These are phyloP conservation scores for Aspergillus melleus DNA, from an alignment of 2,329 filamentous ascomycete genomes.

Conservation along the genomic window DNA sequence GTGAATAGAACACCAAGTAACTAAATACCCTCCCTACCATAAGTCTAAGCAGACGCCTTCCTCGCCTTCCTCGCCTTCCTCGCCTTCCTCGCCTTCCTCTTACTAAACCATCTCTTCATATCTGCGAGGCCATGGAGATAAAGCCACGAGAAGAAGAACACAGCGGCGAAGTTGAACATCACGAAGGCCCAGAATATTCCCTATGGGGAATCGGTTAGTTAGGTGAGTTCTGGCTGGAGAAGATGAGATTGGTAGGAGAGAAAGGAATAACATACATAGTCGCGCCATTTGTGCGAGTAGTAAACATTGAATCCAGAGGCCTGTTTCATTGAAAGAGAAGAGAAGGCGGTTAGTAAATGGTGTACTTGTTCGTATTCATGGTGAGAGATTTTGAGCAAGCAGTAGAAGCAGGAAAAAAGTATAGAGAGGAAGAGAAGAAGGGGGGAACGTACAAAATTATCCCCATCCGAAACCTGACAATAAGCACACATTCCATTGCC, in stretches of 20 bases:
- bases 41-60: slow-evolving; percentile 7
- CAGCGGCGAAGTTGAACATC: slow-evolving; percentile 61
- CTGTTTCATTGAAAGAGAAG: slow-evolving; percentile 12
- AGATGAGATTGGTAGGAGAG: background rate
- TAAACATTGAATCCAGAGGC: slow-evolving; percentile 58
- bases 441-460: slow-evolving; percentile 54
- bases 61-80: too few species aligned
- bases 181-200: slow-evolving; percentile 65
- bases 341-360: background rate
- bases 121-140: slow-evolving; percentile 46
- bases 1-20: too few species aligned
- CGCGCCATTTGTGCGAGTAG: slow-evolving; percentile 62
- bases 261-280: slow-evolving; percentile 50
- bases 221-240: background rate
- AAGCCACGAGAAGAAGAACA: slow-evolving; percentile 56
- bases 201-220: slow-evolving; percentile 16
- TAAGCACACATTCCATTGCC: slow-evolving; percentile 61
- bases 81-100: slow-evolving; percentile 27
- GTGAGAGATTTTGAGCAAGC: too few species aligned
- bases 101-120: slow-evolving; percentile 34
- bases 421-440: background rate
- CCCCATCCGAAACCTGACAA: slow-evolving; percentile 63
- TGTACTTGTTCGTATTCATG: background rate
- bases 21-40: too few species aligned
- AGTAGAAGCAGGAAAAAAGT: too few species aligned